Percentiles rank a stretch among this genome's conserved stretches.
These are phyloP conservation scores for Ceratopteris richardii DNA, from an alignment of 75 land plant species.

Conservation along the genomic window DNA sequence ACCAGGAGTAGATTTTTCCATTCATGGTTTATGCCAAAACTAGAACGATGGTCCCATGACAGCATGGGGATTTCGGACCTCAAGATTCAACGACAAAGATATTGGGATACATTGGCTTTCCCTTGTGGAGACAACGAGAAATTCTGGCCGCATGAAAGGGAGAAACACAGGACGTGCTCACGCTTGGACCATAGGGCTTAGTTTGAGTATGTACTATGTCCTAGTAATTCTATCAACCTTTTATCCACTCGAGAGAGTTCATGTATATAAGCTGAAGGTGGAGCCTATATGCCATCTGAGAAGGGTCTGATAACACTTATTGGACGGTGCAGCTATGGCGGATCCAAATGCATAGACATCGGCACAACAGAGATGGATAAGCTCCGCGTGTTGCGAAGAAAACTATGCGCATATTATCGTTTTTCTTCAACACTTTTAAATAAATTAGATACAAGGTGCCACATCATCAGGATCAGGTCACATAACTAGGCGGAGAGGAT, in stretches of 20 bases:
- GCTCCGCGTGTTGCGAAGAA: no score
- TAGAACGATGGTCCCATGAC: constrained; percentile 59
- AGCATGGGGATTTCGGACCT: constrained; percentile 39
- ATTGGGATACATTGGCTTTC: constrained; percentile 68
- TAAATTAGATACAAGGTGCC: no score
- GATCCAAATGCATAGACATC: no score
- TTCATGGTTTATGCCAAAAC: constrained; percentile 90
- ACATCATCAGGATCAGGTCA: no score
- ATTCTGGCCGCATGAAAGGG: constrained; percentile 88
- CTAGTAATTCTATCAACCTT: constrained; percentile 32
- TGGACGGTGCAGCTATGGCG: no score
- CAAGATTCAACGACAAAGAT: constrained; percentile 15
- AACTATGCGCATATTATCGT: no score
- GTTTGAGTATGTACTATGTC: constrained; percentile 38
- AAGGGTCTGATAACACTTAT: no score
- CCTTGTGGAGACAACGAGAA: constrained; percentile 37
- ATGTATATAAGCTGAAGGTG: no score
- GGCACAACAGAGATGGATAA: no score
- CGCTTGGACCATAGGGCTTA: constrained; percentile 49
- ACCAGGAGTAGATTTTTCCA: constrained; percentile 60
- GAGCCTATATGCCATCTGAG: no score
- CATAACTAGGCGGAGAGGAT: no score
- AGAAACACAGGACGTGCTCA: constrained; percentile 84
- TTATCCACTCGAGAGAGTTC: constrained; percentile 31
- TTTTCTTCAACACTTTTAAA: no score